Base-by-base conservation (phyloP, 768 basidiomycete genomes). In the Mycena rebaudengoi region DNA sequence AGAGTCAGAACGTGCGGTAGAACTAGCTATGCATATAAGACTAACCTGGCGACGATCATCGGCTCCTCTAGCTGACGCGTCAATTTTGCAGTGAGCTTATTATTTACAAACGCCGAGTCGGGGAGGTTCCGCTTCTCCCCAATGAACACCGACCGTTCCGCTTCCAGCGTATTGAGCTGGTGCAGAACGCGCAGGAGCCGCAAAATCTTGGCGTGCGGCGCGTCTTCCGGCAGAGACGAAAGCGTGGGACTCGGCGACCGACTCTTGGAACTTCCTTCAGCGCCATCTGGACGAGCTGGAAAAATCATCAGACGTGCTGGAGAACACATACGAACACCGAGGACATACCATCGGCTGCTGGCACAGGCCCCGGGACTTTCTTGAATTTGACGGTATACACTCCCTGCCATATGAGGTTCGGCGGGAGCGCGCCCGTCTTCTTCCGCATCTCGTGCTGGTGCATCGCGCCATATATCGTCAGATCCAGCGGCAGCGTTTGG, bases 31-130 rank as follows among this genome's bases (percentile, higher is more conserved):
- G 35, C 20, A 18, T 39, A 16, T 2, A 30, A 7, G 53, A 74
- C 82, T 65, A 69, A 95, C 95, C 95, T 96, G 1, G 97, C 98
- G 43, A 99, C 96, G 66, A 99, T 98, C 95, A 99, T 98, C 0
- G 95, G 94, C 73, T 99, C 98, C 70, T 99, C 98, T 41, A 99
- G 76, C 74, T 99, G 98, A 33, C 98, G 87, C 13, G 95, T 95
- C n/a, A 99, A 85, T 77, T 99, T 99, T 11, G 98, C 98, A 2
- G 95, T 95, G 26, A 99, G 80, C 76, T 99, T 99, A 80, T 98
- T 98, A 75, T 99, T 99, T 65, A 99, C 88, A 74, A 99, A 99
- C 0, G 93, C 87, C 0, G 93, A 86, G 66, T 96, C 94, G 3
- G 89, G 80, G 18, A 98, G 80, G 63, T 82, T 83, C 39, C 87